Evolutionary conservation across 176 grass and related monocot genomes (phyloP).

Genomic region (Juncus inflexus): DNA sequence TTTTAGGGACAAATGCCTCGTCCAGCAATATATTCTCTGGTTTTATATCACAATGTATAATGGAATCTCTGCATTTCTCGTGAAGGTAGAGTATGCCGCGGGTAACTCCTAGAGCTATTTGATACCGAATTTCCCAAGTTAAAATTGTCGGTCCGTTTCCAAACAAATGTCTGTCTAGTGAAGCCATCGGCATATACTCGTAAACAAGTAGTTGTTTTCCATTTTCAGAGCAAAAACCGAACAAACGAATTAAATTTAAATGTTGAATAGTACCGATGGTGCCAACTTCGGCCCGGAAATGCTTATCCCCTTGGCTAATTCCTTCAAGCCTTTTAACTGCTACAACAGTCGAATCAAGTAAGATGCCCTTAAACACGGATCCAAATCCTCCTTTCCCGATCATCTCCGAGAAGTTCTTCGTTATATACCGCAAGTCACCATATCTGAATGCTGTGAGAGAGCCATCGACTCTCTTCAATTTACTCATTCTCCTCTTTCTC

Average conservation of each 20-base stretch:
- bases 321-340: constrained; percentile 59
- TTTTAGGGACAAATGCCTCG: constrained; percentile 32
- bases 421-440: not conserved
- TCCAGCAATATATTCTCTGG: constrained; percentile 40
- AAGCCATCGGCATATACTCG: constrained; percentile 28
- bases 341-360: constrained; percentile 16
- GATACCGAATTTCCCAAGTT: constrained; percentile 27
- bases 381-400: not conserved
- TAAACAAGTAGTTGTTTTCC: constrained; percentile 15
- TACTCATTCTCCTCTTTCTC: constrained; percentile 9
- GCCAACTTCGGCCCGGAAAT: constrained; percentile 45
- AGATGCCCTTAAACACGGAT: not conserved
- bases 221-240: constrained; percentile 23
- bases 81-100: constrained; percentile 38
- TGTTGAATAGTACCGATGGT: constrained; percentile 49
- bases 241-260: constrained; percentile 33
- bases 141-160: not conserved
- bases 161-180: constrained; percentile 22
- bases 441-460: not conserved
- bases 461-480: not conserved
- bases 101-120: constrained; percentile 14
- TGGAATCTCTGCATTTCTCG: constrained; percentile 41
- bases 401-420: not conserved
- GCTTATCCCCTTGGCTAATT: constrained; percentile 50
- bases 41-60: constrained; percentile 54